Conservation (phyloP, 2,329 filamentous ascomycete species). For the Coniosporium tulheliwenetii region DNA sequence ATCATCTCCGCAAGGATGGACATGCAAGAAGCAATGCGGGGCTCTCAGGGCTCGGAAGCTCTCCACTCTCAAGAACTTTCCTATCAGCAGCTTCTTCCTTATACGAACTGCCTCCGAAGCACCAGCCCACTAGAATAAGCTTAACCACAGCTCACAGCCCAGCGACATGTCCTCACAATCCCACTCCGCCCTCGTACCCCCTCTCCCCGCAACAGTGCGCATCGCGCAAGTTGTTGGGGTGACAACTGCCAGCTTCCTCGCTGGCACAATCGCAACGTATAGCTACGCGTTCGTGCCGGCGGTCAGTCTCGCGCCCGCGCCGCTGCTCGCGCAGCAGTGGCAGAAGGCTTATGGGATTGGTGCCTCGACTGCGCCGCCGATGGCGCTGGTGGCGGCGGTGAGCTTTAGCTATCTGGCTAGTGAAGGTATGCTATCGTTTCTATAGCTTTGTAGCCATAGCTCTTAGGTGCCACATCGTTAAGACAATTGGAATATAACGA, state of each 20-base stretch:
- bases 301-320: constrained; percentile 4
- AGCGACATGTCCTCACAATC: too few relatives aligned
- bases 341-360: constrained; percentile 8
- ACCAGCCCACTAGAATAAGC: too few relatives aligned
- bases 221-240: constrained; percentile 7
- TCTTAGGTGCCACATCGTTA: neutral
- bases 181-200: too few relatives aligned
- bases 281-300: neutral
- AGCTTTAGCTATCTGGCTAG: constrained; percentile 3
- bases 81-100: too few relatives aligned
- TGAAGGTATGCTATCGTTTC: neutral
- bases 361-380: constrained; percentile 5
- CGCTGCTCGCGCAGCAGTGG: constrained; percentile 11
- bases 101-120: too few relatives aligned
- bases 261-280: constrained; percentile 2
- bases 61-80: too few relatives aligned
- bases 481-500: too few relatives aligned
- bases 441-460: neutral
- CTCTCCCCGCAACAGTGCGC: constrained; percentile 3
- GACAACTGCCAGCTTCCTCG: constrained; percentile 3
- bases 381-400: constrained; percentile 7
- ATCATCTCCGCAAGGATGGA: neutral
- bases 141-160: too few relatives aligned
- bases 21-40: neutral
- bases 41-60: neutral